A percentile compares a stretch with the other conserved stretches of the same genome.
Conservation (phyloP, 2,329 filamentous ascomycete species). For the Hypoxylon sp. region DNA sequence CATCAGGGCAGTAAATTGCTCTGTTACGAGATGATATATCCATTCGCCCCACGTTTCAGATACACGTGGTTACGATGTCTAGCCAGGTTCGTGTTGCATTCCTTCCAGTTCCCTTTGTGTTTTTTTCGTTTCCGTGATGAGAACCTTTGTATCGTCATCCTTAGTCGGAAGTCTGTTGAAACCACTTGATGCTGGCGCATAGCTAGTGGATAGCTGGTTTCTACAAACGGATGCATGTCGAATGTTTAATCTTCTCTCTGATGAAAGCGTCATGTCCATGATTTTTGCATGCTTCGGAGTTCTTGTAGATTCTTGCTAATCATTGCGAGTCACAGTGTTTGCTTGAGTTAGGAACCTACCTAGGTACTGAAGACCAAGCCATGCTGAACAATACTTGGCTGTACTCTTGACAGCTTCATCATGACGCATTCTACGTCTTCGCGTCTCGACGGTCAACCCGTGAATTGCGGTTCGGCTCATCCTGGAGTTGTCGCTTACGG, state of each 20-base stretch:
- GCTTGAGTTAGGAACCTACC: too few species aligned
- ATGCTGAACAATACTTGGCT: background rate
- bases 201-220: conserved; percentile 48
- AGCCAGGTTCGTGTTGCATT: conserved; percentile 45
- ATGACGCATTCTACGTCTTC: background rate
- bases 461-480: background rate
- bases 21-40: background rate
- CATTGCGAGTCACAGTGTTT: background rate
- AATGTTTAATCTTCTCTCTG: conserved; percentile 69
- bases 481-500: background rate
- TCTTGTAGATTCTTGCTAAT: conserved; percentile 4
- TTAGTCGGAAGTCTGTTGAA: conserved; percentile 79
- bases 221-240: conserved; percentile 54
- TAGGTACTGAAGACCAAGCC: background rate
- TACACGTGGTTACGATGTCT: conserved; percentile 11
- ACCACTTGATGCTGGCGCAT: conserved; percentile 48
- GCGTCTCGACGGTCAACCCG: background rate
- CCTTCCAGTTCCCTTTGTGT: conserved; percentile 12
- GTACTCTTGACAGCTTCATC: conserved; percentile 1
- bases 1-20: conserved; percentile 6
- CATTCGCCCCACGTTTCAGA: background rate
- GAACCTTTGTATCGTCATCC: conserved; percentile 92
- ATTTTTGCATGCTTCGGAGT: background rate
- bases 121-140: conserved; percentile 75
- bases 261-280: conserved; percentile 55